Evolutionary conservation across 2,329 filamentous ascomycete genomes (phyloP).

Genomic region (Nothopassalora personata): DNA sequence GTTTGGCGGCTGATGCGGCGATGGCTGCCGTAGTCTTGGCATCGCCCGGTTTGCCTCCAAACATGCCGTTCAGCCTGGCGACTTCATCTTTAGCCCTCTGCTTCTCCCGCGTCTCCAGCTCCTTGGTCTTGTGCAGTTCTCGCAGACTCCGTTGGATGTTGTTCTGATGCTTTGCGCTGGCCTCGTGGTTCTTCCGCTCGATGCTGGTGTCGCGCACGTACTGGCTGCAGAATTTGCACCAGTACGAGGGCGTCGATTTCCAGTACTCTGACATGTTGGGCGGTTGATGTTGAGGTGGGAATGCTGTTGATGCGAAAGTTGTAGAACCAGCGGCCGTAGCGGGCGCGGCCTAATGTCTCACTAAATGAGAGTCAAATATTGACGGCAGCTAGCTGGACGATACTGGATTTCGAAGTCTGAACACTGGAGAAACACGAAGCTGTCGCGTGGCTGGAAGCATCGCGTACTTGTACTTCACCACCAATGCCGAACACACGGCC

Average conservation of each 20-base stretch:
- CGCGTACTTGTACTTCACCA: no score
- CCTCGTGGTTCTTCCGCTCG: constrained; percentile 57
- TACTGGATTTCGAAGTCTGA: no score
- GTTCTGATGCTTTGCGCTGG: constrained; percentile 33
- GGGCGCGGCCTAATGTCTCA: background rate
- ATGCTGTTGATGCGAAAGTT: background rate
- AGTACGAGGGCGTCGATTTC: constrained; percentile 96
- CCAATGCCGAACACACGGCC: no score
- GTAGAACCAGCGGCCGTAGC: background rate
- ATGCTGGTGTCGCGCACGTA: constrained; percentile 90
- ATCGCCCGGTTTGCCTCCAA: constrained; percentile 40
- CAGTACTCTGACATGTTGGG: constrained; percentile 85
- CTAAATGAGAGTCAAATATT: no score
- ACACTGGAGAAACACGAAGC: no score
- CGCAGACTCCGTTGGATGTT: constrained; percentile 89
- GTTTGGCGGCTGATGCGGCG: constrained; percentile 25
- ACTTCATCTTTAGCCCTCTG: constrained; percentile 76
- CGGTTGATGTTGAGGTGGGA: background rate
- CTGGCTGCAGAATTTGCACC: constrained; percentile 93
- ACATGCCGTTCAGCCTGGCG: constrained; percentile 74
- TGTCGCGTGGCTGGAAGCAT: no score
- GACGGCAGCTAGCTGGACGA: no score
- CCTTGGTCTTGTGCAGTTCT: constrained; percentile 78
- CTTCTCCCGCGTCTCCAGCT: constrained; percentile 73
- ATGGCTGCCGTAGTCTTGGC: constrained; percentile 25